Evolutionary conservation across 768 basidiomycete genomes (phyloP).

Genomic region (Rhizopogon sp.): DNA sequence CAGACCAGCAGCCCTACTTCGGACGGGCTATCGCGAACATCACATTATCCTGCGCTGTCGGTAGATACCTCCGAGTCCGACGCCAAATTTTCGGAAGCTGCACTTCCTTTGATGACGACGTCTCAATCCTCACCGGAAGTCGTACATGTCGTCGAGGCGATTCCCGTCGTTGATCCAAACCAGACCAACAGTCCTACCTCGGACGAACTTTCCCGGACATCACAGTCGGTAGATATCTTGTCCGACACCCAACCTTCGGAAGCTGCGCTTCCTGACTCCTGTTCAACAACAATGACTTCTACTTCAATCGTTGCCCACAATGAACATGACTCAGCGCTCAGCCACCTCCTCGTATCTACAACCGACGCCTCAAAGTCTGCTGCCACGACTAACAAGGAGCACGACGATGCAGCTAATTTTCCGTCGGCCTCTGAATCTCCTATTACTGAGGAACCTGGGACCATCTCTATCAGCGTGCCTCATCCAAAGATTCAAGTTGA

Average conservation of each 20-base stretch:
- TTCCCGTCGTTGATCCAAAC: neutral
- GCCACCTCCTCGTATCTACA: neutral
- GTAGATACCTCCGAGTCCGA: neutral
- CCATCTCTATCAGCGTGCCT: constrained; percentile 2
- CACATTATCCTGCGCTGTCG: neutral
- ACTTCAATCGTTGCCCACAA: neutral
- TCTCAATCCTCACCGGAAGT: neutral
- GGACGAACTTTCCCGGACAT: neutral
- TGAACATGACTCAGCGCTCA: neutral
- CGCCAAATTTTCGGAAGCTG: neutral
- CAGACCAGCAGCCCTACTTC: neutral
- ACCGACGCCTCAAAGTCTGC: too few species aligned
- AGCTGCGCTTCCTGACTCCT: neutral
- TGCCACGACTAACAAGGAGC: neutral
- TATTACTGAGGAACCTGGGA: neutral
- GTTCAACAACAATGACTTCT: neutral
- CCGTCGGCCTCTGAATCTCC: neutral
- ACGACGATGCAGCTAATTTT: neutral
- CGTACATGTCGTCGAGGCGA: neutral
- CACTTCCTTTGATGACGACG: neutral
- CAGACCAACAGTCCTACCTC: neutral
- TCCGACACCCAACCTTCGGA: neutral
- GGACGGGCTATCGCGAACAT: neutral
- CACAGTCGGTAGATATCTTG: neutral
- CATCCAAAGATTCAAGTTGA: constrained; percentile 1